Evolutionary conservation across 352 stramenopile species (phyloP), one percentile per base, ranked within the genome.

Genomic region (Phytophthora quininea): DNA sequence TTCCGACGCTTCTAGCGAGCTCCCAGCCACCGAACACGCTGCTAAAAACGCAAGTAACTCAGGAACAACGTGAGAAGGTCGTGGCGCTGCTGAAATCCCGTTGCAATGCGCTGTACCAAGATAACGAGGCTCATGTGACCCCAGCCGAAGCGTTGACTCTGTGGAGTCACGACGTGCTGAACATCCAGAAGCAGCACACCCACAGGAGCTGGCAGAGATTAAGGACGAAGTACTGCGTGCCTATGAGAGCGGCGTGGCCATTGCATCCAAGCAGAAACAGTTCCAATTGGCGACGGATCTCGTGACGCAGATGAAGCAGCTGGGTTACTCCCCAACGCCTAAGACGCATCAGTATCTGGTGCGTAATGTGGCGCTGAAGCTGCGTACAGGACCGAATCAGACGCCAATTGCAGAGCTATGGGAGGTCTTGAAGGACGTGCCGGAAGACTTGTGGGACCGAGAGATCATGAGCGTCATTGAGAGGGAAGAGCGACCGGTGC

Each of bases 251-350:
- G 85, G 76, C 45, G 72, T 93, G 12, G 83, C 85, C 10, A 90
- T 93, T 58, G 76, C 83, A 14, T 77, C 76, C 55, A 93, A 93
- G 73, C 85, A 93, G 66, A 71, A 74, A 30, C 80, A 93, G 58
- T 88, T 90, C 35, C 58, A 73, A 5, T 45, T 91, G 14, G 80
- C 79, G 7, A 60, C 54, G 27, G 71, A 51, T 19, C 66, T 91
- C 8, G 62, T 75, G 29, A 38, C 67, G 33, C 83, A 92, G 71
- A 84, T 90, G 74, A 69, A 82, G 61, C 11, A 58, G 42, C 57
- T 90, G 11, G 73, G 62, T 0, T 61, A 81, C 38, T 53, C 42
- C 2, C 65, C 69, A 3, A 75, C 76, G 14, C 61, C 78, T n/a
- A 40, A 57, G 15, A 88, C 71, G n/a, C 84, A 79, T 53, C 64